Evolutionary conservation across 106 monocot genomes (phyloP).

Genomic region (Agapanthus africanus): DNA sequence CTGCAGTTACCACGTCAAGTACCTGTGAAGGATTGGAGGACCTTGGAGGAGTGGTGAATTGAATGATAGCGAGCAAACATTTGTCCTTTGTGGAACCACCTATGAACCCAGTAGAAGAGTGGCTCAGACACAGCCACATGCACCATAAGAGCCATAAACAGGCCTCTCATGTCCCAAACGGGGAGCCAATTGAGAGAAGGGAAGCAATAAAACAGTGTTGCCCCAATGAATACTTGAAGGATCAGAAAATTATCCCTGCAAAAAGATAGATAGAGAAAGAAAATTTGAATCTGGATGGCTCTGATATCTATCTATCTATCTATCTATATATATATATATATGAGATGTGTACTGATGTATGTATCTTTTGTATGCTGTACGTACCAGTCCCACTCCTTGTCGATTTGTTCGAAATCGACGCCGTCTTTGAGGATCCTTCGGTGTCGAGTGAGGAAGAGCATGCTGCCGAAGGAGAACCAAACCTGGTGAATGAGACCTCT

Average conservation of each 20-base stretch:
- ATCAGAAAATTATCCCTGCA: conserved; percentile 91
- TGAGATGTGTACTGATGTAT: too few species aligned
- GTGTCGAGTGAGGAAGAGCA: conserved; percentile 65
- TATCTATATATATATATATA: not conserved
- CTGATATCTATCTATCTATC: too few species aligned
- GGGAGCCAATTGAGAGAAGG: conserved; percentile 37
- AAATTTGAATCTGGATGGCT: too few species aligned
- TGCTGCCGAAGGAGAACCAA: conserved; percentile 57
- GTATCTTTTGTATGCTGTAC: not conserved
- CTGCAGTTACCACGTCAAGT: too few species aligned
- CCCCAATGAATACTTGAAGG: conserved; percentile 51
- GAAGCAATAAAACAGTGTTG: conserved; percentile 31
- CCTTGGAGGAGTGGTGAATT: conserved; percentile 59
- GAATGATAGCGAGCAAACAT: conserved; percentile 67
- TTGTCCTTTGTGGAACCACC: conserved; percentile 40
- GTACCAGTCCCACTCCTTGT: conserved; percentile 90
- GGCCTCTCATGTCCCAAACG: conserved; percentile 28
- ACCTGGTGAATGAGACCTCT: conserved; percentile 32
- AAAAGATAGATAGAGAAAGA: not conserved
- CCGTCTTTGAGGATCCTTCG: conserved; percentile 50
- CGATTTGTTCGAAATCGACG: conserved; percentile 64
- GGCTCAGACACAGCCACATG: conserved; percentile 23
- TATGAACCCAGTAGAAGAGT: conserved; percentile 38
- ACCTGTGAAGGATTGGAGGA: conserved; percentile 83
- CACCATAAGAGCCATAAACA: not conserved